Conservation (phyloP, 106 monocot genomes). For the Allium fistulosum region DNA sequence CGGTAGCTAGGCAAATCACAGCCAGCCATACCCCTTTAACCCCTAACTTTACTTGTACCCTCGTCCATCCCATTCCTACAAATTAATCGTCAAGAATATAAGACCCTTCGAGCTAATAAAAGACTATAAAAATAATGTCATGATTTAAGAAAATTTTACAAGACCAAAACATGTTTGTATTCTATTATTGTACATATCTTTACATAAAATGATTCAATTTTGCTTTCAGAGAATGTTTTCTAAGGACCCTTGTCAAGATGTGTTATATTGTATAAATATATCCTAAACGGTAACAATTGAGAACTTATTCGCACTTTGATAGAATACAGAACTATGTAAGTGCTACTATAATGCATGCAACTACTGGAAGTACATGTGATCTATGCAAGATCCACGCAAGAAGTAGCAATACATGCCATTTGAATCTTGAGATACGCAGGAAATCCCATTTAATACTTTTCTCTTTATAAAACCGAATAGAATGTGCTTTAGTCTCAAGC, state of each 20-base stretch:
- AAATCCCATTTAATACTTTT: conserved; percentile 63
- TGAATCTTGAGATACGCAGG: conserved; percentile 90
- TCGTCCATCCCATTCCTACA: too few species aligned
- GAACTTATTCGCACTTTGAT: neutral
- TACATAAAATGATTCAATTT: conserved; percentile 82
- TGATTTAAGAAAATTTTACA: neutral
- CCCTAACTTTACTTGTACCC: too few species aligned
- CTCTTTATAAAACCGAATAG: conserved; percentile 23
- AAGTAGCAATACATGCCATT: conserved; percentile 61
- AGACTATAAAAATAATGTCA: conserved; percentile 35
- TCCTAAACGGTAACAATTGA: conserved; percentile 25
- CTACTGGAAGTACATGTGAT: conserved; percentile 48
- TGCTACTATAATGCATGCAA: neutral
- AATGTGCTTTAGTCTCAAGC: neutral
- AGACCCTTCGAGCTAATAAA: conserved; percentile 77
- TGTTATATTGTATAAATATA: conserved; percentile 78
- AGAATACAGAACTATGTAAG: too few species aligned
- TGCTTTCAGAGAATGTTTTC: conserved; percentile 66
- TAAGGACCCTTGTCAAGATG: conserved; percentile 67
- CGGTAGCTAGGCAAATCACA: too few species aligned
- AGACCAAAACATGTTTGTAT: too few species aligned
- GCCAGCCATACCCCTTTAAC: too few species aligned
- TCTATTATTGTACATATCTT: conserved; percentile 34
- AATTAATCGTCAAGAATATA: conserved; percentile 72
- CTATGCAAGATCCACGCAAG: conserved; percentile 51